These are phyloP conservation scores for Eucalyptus victrix DNA, from an alignment of 345 rosid genomes.

Conservation along the genomic window DNA sequence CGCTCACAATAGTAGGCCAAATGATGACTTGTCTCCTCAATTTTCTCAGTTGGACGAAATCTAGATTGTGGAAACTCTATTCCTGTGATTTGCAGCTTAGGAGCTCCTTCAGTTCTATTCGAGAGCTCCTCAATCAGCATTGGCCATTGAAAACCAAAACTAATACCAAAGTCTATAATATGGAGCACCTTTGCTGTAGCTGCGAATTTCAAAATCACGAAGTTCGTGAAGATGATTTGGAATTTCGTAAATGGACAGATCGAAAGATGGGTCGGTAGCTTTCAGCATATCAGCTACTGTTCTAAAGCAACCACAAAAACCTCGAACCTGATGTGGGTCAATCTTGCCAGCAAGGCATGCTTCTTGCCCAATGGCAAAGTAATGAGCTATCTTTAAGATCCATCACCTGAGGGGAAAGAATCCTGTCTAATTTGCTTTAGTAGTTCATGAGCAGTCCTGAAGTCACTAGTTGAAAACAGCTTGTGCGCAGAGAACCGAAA, in stretches of 20 bases:
- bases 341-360: slow-evolving; percentile 52
- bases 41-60: slow-evolving; percentile 51
- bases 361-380: slow-evolving; percentile 71
- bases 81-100: slow-evolving; percentile 70
- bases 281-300: slow-evolving; percentile 55
- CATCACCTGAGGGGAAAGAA: slow-evolving; percentile 57
- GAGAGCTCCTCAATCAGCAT: slow-evolving; percentile 56
- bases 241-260: slow-evolving; percentile 57
- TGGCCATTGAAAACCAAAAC: slow-evolving; percentile 90
- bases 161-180: slow-evolving; percentile 73
- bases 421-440: slow-evolving; percentile 71
- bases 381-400: slow-evolving; percentile 70
- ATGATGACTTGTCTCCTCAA: slow-evolving; percentile 65
- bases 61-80: slow-evolving; percentile 77
- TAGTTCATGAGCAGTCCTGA: slow-evolving; percentile 54
- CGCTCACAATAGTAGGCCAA: slow-evolving; percentile 56
- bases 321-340: slow-evolving; percentile 10
- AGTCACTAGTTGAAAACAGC: slow-evolving; percentile 46
- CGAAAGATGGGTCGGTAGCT: slow-evolving; percentile 36
- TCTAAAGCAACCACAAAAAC: slow-evolving; percentile 13
- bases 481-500: slow-evolving; percentile 65
- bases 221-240: slow-evolving; percentile 37
- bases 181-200: slow-evolving; percentile 53
- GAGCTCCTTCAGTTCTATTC: slow-evolving; percentile 25
- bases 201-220: slow-evolving; percentile 33